Percentiles rank a stretch among this genome's conserved stretches.
phyloP scores from a whole-genome alignment of 164 flowering plant genomes.

The Vitis cinerea region DNA sequence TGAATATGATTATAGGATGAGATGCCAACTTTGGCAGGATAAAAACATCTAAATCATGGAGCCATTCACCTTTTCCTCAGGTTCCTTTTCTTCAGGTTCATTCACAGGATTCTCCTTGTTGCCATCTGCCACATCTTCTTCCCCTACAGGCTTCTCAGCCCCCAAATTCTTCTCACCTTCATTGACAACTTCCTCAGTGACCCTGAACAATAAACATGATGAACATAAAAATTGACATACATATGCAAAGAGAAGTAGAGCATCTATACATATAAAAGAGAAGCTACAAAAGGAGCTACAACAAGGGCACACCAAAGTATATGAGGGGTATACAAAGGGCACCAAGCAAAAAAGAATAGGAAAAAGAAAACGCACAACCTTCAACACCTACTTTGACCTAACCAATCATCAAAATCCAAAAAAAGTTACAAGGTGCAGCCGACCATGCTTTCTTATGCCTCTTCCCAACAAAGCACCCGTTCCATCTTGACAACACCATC shows the following conservation, averaged over 20 bases:
- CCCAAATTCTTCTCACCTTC: slow-evolving; percentile 40
- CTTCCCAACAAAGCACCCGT: too few species aligned
- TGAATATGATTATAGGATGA: too few species aligned
- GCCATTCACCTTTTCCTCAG: slow-evolving; percentile 61
- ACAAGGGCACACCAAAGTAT: not conserved
- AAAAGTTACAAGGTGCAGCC: too few species aligned
- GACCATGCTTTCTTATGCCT: too few species aligned
- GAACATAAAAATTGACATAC: not conserved
- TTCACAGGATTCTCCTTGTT: slow-evolving; percentile 41
- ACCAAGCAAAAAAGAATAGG: not conserved
- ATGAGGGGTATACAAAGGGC: not conserved
- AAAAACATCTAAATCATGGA: not conserved
- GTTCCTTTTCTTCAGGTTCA: slow-evolving; percentile 61
- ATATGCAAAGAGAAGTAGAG: not conserved
- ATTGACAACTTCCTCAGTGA: slow-evolving; percentile 36
- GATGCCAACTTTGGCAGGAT: too few species aligned
- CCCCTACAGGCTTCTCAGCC: slow-evolving; percentile 49
- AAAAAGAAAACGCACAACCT: not conserved
- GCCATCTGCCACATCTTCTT: slow-evolving; percentile 39
- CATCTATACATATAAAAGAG: not conserved
- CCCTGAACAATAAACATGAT: slow-evolving; percentile 25
- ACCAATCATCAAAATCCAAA: too few species aligned
- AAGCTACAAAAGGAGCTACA: not conserved
- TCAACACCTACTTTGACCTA: too few species aligned
- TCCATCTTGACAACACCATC: too few species aligned